Evolutionary conservation across 73 alveolate genomes (phyloP), one percentile per base, ranked within the genome.

Genomic region (Durusdinium trenchii): DNA sequence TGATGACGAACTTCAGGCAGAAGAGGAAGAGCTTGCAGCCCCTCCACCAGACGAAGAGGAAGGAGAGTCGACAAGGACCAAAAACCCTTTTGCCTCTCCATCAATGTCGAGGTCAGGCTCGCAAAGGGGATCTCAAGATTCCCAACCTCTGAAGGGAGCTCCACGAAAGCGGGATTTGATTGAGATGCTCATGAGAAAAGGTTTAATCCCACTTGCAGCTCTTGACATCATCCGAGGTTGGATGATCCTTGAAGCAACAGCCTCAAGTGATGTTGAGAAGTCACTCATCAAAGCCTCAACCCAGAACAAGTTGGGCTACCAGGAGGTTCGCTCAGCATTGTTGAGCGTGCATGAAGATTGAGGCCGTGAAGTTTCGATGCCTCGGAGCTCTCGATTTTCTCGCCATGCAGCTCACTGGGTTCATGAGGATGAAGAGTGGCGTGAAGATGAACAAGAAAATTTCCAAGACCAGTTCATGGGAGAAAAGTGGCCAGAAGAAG

Each of bases 151-250:
- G 2, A 3, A 45, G 2, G 50, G 75, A 40, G 30, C 93, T 20
- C 95, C 20, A 2, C 16, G 61, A 50, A 86, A 86, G 48, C 67
- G 40, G 26, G 95, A 86, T 28, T 20, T 86, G 40, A 57, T 86
- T 45, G 82, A 86, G 84, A 57, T 83, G 67, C 32, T 86, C 38
- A 86, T 86, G 95, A 67, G 42, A 7, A 86, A 86, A 14, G 95
- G 95, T 18, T 36, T 86, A 42, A 86, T 86, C 2, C 95, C 95
- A 20, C 20, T 86, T 3, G 95, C 95, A 3, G 95, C 95, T 0
- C 2, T 86, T 43, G 95, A 86, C 45, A 86, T 86, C 57, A 86
- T 86, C 43, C 38, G 95, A 23, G 95, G 95, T 4, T 86, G 95
- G 95, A 2, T 60, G 42, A 82, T 86, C 38, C 81, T 86, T 18